Conservation (phyloP, 257 asterid species). For the Solanum lignicaule region DNA sequence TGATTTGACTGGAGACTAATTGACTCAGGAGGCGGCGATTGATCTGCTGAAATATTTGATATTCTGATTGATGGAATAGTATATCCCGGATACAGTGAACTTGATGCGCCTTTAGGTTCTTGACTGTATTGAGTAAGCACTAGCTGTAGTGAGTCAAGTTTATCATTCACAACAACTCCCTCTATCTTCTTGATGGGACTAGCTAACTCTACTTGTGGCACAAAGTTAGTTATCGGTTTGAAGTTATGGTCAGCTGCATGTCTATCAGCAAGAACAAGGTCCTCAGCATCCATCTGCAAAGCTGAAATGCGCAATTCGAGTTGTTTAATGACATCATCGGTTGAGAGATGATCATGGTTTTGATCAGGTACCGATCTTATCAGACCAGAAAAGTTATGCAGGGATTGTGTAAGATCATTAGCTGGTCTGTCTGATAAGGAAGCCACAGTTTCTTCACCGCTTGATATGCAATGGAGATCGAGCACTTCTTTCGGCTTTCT, state of each 20-base stretch:
- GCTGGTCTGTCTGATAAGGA: slow-evolving; percentile 6
- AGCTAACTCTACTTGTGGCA: slow-evolving; percentile 4
- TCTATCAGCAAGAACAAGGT: slow-evolving; percentile 1
- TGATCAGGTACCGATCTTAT: neutral
- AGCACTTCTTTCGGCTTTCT: neutral
- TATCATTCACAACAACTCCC: neutral
- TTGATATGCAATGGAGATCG: neutral
- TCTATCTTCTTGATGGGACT: neutral
- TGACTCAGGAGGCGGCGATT: neutral
- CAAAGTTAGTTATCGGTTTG: neutral
- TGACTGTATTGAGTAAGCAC: neutral
- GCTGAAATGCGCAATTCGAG: slow-evolving; percentile 35
- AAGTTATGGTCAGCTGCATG: slow-evolving; percentile 6
- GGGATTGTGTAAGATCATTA: neutral
- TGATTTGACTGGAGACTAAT: slow-evolving; percentile 4
- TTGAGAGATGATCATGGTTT: slow-evolving; percentile 17
- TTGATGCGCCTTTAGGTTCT: neutral
- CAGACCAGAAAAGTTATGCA: neutral
- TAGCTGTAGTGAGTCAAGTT: neutral
- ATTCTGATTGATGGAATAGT: neutral
- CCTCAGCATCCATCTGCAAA: slow-evolving; percentile 21
- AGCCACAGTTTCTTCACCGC: neutral
- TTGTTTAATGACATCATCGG: slow-evolving; percentile 28
- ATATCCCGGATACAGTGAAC: neutral
- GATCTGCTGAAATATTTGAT: slow-evolving; percentile 3